Percentiles rank a stretch among this genome's conserved stretches.
Evolutionary conservation across 371 early-diverging fungal species (phyloP).

Genomic region (Actinomortierella ambigua): DNA sequence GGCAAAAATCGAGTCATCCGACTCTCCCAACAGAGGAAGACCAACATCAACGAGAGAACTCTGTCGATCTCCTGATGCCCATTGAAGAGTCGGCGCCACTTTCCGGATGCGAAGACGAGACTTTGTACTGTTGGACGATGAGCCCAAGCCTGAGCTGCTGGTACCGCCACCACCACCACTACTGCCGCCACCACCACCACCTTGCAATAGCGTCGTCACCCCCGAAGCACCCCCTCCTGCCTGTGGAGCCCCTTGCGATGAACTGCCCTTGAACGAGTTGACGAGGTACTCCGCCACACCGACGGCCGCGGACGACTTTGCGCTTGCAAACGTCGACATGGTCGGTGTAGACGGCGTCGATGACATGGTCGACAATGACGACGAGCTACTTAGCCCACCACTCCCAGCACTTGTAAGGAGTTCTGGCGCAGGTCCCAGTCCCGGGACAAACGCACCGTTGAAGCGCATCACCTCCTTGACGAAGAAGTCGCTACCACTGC

Average conservation of each 20-base stretch:
- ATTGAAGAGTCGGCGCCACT: too few relatives aligned
- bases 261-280: slow-evolving; percentile 33
- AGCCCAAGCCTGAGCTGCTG: background rate
- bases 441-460: slow-evolving; percentile 37
- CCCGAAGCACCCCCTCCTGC: background rate
- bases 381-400: background rate
- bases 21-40: background rate
- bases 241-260: background rate
- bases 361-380: background rate
- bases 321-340: too few relatives aligned
- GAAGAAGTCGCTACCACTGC: slow-evolving; percentile 46
- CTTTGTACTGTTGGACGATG: background rate
- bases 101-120: background rate
- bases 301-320: slow-evolving; percentile 17
- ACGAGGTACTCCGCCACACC: slow-evolving; percentile 40
- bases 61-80: too few relatives aligned
- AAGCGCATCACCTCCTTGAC: slow-evolving; percentile 40
- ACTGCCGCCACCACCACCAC: background rate
- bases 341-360: too few relatives aligned
- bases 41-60: too few relatives aligned
- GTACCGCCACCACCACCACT: background rate
- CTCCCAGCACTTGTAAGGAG: background rate
- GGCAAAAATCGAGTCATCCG: slow-evolving; percentile 22
- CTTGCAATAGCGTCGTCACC: background rate
- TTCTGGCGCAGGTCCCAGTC: slow-evolving; percentile 25